Conservation (phyloP, 306 rosid genomes). For the Heteromeles arbutifolia region DNA sequence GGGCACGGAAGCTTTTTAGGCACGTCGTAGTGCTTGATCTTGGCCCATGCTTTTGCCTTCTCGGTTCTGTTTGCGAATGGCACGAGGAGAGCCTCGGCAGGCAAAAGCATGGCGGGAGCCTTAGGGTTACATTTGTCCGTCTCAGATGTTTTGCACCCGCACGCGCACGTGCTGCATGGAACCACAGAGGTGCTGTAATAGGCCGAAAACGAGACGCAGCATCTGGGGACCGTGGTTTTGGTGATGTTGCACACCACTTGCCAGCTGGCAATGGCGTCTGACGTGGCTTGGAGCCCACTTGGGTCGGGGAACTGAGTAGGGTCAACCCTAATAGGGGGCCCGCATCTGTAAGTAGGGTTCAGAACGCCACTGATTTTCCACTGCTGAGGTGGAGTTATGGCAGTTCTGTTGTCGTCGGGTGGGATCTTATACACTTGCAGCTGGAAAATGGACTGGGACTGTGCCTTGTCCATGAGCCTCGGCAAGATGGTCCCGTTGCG, state of each 20-base stretch:
- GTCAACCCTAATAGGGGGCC: conserved; percentile 53
- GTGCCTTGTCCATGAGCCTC: conserved; percentile 37
- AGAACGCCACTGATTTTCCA: conserved; percentile 60
- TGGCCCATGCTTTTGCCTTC: conserved; percentile 76
- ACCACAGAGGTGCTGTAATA: conserved; percentile 64
- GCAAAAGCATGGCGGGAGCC: conserved; percentile 42
- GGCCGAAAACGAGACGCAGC: conserved; percentile 78
- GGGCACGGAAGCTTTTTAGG: conserved; percentile 59
- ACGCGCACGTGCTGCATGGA: conserved; percentile 83
- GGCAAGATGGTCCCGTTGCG: conserved; percentile 70
- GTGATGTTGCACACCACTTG: conserved; percentile 74
- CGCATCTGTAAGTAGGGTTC: conserved; percentile 61
- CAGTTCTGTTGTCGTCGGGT: conserved; percentile 57
- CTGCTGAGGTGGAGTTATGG: conserved; percentile 62
- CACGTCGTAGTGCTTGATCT: conserved; percentile 26
- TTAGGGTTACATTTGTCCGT: conserved; percentile 32
- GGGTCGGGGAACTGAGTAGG: conserved; percentile 64
- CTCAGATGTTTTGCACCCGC: conserved; percentile 41
- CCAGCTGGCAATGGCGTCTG: conserved; percentile 63
- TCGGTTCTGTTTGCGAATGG: conserved; percentile 56
- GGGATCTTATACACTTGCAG: conserved; percentile 65
- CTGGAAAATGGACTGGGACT: conserved; percentile 59
- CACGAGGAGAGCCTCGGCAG: conserved; percentile 59
- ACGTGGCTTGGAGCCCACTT: conserved; percentile 42
- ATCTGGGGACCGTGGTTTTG: conserved; percentile 43